These are phyloP conservation scores for Hypoxylon rickii DNA, from an alignment of 495 filamentous ascomycete genomes.

Conservation along the genomic window DNA sequence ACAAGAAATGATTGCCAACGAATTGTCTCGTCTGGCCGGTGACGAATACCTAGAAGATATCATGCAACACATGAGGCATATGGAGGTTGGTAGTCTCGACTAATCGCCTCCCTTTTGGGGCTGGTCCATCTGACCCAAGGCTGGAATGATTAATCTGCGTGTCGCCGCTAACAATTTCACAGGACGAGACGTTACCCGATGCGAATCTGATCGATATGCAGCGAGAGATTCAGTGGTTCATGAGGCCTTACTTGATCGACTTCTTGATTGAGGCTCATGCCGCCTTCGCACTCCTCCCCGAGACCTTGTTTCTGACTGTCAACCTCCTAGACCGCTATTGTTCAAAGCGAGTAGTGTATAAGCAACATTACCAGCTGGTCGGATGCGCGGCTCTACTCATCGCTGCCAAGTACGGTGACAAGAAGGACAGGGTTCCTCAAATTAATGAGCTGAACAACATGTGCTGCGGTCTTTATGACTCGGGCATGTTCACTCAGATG, in stretches of 20 bases:
- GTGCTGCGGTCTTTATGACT: constrained; percentile 98
- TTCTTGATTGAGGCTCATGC: constrained; percentile 97
- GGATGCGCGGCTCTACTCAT: constrained; percentile 96
- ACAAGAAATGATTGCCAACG: constrained; percentile 83
- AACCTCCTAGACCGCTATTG: constrained; percentile 98
- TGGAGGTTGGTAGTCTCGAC: constrained; percentile 70
- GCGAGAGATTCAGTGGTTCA: constrained; percentile 99
- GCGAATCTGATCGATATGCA: constrained; percentile 98
- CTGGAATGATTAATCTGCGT: not conserved
- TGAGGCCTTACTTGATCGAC: constrained; percentile 97
- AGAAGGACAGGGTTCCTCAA: constrained; percentile 94
- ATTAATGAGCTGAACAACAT: constrained; percentile 96
- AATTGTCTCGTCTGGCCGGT: constrained; percentile 77
- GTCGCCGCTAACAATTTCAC: constrained; percentile 8
- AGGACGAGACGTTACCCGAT: constrained; percentile 91
- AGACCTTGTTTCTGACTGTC: constrained; percentile 92
- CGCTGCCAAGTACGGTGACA: constrained; percentile 97
- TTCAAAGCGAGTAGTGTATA: constrained; percentile 97
- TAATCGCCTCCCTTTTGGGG: not conserved
- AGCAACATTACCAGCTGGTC: constrained; percentile 97
- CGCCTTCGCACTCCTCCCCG: constrained; percentile 90
- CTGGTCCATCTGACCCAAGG: not conserved
- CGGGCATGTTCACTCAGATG: constrained; percentile 99
- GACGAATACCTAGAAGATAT: constrained; percentile 94
- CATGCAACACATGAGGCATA: constrained; percentile 87